A percentile compares a stretch with the other conserved stretches of the same genome.
These are phyloP conservation scores for Colletotrichum tofieldiae DNA, from an alignment of 2,329 filamentous ascomycete species.

Conservation along the genomic window DNA sequence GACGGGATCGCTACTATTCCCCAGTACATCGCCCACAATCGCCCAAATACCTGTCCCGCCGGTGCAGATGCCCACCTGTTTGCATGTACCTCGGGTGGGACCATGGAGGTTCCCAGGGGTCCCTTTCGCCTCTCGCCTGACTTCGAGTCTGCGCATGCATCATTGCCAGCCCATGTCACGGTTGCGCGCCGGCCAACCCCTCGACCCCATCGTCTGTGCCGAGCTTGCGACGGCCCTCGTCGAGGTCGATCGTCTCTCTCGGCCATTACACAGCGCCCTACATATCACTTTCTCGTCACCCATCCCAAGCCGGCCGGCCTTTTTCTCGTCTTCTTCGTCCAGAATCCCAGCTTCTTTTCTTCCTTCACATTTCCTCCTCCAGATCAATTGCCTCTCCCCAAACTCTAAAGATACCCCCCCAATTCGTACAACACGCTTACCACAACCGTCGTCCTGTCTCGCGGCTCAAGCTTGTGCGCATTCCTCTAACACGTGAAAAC, in stretches of 20 bases:
- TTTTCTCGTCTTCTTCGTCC: constrained; percentile 23
- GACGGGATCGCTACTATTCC: constrained; percentile 8
- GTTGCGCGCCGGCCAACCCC: constrained; percentile 39
- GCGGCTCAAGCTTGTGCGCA: constrained; percentile 9
- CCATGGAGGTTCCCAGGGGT: constrained; percentile 14
- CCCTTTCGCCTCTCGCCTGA: constrained; percentile 37
- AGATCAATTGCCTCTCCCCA: constrained; percentile 16
- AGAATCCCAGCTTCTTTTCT: constrained; percentile 11
- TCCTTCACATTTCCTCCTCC: not conserved
- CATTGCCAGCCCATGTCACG: constrained; percentile 35
- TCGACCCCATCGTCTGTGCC: constrained; percentile 30
- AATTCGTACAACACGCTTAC: constrained; percentile 14
- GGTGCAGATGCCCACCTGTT: not conserved
- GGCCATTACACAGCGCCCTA: constrained; percentile 2
- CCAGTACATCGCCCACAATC: constrained; percentile 13
- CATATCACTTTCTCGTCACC: constrained; percentile 36
- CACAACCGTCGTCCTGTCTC: constrained; percentile 28
- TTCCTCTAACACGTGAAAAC: constrained; percentile 40
- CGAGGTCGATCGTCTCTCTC: constrained; percentile 13
- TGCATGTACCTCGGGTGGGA: constrained; percentile 34
- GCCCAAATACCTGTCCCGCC: constrained; percentile 21
- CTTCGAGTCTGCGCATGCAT: constrained; percentile 32
- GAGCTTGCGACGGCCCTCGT: constrained; percentile 39
- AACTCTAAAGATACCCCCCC: constrained; percentile 33
- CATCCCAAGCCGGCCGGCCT: not conserved